Evolutionary conservation across 768 basidiomycete species (phyloP), one percentile per base, ranked within the genome.

Genomic region (Lactifluus hygrophoroides): DNA sequence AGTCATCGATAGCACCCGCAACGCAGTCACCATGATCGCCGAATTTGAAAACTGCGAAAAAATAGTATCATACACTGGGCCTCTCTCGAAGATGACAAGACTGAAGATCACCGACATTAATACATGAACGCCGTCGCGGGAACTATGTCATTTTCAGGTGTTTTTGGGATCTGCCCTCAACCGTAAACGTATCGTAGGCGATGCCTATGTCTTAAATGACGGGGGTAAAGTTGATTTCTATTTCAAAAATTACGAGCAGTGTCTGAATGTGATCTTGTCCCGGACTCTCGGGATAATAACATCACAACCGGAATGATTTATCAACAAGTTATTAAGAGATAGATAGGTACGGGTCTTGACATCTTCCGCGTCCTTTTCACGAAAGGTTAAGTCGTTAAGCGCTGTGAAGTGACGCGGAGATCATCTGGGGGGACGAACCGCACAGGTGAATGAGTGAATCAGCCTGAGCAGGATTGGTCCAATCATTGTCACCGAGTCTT

Each of bases 71-170:
- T 97, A 94, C 50, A 97, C 95, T 5, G 95, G 95, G 58, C 77
- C 98, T 51, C 80, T 98, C 51, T 79, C 98, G 70, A 97, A 97
- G 75, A 97, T 91, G 44, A 84, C 87, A 37, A 96, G 95, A 47
- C 79, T 96, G 60, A 96, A 94, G 75, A 95, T 97, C 66, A 99
- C 95, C 8, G 90, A 95, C 11, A 97, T 99, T 79, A 99, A 99
- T 99, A 99, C 67, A 98, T 99, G 95, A 99, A 99, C 75, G 97
- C 98, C 66, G 95, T 98, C 79, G 95, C 95, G 23, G 95, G 95
- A 35, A 98, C 95, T 19, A 99, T 99, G 34, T 25, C 19, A 30
- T 30, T 49, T 35, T 40, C 37, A 32, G n/a, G 32, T 57, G 27
- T n/a, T 35, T 49, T 51, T 38, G n/a, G 27, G 51, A 21, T 54